Base-by-base conservation (phyloP, 1,284 basidiomycete genomes). In the Boletus smithii region DNA sequence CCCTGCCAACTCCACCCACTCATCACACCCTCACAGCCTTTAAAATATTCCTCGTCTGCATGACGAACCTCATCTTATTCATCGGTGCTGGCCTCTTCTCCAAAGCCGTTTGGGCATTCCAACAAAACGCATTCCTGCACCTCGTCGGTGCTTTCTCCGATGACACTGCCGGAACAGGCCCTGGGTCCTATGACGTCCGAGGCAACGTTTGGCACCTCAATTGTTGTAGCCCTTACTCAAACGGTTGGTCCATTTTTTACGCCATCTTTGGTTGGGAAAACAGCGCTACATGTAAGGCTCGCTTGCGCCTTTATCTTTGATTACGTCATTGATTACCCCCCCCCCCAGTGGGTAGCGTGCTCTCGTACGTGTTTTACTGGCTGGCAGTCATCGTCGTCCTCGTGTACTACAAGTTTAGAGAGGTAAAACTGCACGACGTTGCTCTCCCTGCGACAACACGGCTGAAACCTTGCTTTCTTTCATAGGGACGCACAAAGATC, bases 61-160 rank as follows among this genome's bases (percentile, higher is more conserved):
- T 94, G 75, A 95, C 94, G 45, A 89, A 89, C 73, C 72, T 97
- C 59, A 72, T 97, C 43, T 79, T 95, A 56, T 82, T 97, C 60
- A 92, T 97, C 68, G 93, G 94, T 32, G 86, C 93, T 0, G 94
- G 93, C 14, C 79, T 97, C 35, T 91, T 93, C 69, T 85, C 82
- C 51, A 83, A 79, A 63, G 73, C 85, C 4, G 73, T 88, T 14
- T 81, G 82, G 54, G 71, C 77, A 40, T 90, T 92, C 70, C 71
- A 95, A 65, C 69, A 73, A 55, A 74, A 93, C 64, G 71, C 71
- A 16, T 94, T 83, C 70, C 80, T 83, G 59, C 62, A 67, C 2
- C 69, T 88, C 55, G 81, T 95, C 38, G 91, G 93, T 14, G 72
- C 72, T 0, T 81, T 91, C 53, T 80, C 84, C 8, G 88, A 89